These are phyloP conservation scores for Wickerhamomyces sydowiorum DNA, from an alignment of 805 yeast genomes.

Conservation along the genomic window DNA sequence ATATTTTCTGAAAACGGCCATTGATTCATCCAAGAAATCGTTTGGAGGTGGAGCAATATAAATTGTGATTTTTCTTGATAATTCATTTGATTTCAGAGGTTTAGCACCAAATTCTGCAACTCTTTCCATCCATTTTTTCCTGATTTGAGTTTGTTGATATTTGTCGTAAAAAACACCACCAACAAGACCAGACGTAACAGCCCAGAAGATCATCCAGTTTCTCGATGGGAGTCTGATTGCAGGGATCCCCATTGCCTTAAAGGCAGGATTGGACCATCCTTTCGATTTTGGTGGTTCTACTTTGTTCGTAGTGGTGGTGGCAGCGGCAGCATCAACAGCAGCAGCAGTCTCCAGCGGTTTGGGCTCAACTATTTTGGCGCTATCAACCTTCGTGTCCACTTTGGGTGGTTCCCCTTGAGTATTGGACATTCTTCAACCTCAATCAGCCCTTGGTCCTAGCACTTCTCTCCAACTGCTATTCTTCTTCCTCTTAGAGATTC, in stretches of 20 bases:
- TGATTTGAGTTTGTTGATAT: slow-evolving; percentile 57
- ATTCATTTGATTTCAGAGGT: slow-evolving; percentile 39
- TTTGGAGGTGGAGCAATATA: slow-evolving; percentile 97
- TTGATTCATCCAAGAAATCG: slow-evolving; percentile 72
- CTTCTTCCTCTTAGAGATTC: not conserved
- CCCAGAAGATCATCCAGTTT: slow-evolving; percentile 90
- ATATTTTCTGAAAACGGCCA: slow-evolving; percentile 68
- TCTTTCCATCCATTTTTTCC: slow-evolving; percentile 56
- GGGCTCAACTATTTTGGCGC: not conserved
- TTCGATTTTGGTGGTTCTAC: slow-evolving; percentile 18
- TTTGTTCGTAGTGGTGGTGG: too few species aligned
- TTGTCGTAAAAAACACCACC: slow-evolving; percentile 84
- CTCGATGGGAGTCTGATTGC: slow-evolving; percentile 75
- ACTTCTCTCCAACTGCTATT: not conserved
- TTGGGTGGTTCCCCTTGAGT: not conserved
- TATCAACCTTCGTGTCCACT: not conserved
- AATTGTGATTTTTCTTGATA: slow-evolving; percentile 73
- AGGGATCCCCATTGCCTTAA: slow-evolving; percentile 80
- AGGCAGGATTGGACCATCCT: slow-evolving; percentile 69
- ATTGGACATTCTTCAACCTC: not conserved
- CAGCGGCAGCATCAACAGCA: slow-evolving; percentile 5
- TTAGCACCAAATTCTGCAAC: slow-evolving; percentile 51
- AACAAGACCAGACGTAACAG: slow-evolving; percentile 53
- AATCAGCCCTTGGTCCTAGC: not conserved
- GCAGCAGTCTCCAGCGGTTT: not conserved